Evolutionary conservation across 1,284 basidiomycete genomes (phyloP), one percentile per base, ranked within the genome.

Genomic region (Exsudoporus floridanus): DNA sequence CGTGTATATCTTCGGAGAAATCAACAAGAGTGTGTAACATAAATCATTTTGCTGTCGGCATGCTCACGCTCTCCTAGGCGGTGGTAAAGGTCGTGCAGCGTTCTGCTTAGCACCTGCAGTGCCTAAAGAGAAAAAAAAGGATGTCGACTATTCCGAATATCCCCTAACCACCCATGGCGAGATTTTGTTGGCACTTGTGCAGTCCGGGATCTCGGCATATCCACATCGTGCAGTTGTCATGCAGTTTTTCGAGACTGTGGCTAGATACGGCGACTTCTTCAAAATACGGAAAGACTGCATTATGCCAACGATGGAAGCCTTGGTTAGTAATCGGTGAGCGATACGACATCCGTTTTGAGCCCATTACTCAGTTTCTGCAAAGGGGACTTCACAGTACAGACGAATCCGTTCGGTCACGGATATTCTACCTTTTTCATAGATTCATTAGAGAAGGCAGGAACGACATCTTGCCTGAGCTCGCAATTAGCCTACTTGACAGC

Each of bases 201-300:
- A 89, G 59, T 94, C 92, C 27, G 86, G 88, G 19, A 86, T 99
- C 42, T 86, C 88, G 3, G 77, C 80, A 1, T 95, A 90, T 73
- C 92, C 92, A 2, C 89, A 98, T 71, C 86, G 88, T 25, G 81
- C 88, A 9, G 96, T 98, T n/a, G 79, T 85, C 13, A 80, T 98
- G 70, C 93, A 96, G 66, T 97, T 90, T 73, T 98, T 98, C 61
- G 97, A 99, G 73, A 92, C 92, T 21, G 82, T 85, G 9, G 85
- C 93, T 14, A 84, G 98, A 50, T 99, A 99, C 70, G 83, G 87
- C 36, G 94, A 98, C 67, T 98, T 98, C 71, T 99, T 98, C 83
- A 94, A 92, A 71, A 84, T 94, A 33, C 86, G 92, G 57, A 88
- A 89, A 66, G 85, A 93, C 58, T 90, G 88, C 61, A 89, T 98